These are phyloP conservation scores for Cladosporium cucumerinum DNA, from an alignment of 2,329 filamentous ascomycete genomes.

Conservation along the genomic window DNA sequence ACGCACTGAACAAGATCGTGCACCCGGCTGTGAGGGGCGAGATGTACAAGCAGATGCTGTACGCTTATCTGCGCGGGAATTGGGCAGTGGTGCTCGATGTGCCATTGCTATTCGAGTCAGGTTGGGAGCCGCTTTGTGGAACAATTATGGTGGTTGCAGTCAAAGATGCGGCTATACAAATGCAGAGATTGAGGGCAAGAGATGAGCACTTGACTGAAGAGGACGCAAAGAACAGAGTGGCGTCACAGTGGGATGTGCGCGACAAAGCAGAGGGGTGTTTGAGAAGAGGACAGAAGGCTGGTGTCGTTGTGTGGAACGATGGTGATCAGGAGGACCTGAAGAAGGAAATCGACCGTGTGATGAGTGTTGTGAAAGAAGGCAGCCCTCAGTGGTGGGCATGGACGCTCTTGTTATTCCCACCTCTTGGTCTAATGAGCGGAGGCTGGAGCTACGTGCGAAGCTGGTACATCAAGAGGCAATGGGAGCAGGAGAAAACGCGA, in stretches of 20 bases:
- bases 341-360: conserved; percentile 62
- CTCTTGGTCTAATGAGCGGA: conserved; percentile 66
- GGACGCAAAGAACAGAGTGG: conserved; percentile 82
- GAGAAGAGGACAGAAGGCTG: conserved; percentile 59
- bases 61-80: conserved; percentile 67
- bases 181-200: conserved; percentile 69
- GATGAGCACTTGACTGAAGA: conserved; percentile 77
- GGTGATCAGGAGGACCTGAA: conserved; percentile 66
- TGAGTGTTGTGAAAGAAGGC: conserved; percentile 57
- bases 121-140: conserved; percentile 81
- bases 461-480: conserved; percentile 64
- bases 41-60: conserved; percentile 73
- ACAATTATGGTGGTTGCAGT: conserved; percentile 85
- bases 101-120: conserved; percentile 84
- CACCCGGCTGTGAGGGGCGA: conserved; percentile 84
- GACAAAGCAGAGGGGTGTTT: conserved; percentile 76
- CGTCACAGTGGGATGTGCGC: conserved; percentile 80
- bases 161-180: conserved; percentile 74
- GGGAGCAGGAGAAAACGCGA: conserved; percentile 58
- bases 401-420: conserved; percentile 65
- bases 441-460: conserved; percentile 72
- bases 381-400: conserved; percentile 86
- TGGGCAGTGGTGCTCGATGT: conserved; percentile 94
- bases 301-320: conserved; percentile 91
- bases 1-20: conserved; percentile 81